Evolutionary conservation across 106 monocot genomes (phyloP).

Genomic region (Dendrobium nobile): DNA sequence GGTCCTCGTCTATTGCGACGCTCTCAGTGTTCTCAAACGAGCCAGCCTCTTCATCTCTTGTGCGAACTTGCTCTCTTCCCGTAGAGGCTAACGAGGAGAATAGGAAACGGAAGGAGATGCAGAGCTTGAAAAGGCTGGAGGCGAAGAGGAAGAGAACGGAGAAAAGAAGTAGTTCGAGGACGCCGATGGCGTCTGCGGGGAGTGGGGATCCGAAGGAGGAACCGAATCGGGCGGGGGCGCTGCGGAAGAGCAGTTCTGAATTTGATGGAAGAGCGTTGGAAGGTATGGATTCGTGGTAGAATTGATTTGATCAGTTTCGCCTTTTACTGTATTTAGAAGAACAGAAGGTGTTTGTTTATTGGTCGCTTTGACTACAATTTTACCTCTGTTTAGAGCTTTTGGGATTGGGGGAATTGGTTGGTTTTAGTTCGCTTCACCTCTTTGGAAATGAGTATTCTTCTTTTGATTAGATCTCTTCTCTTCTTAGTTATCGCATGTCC

Average conservation of each 20-base stretch:
- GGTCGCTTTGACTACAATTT: too few relatives aligned
- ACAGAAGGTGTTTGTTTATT: too few relatives aligned
- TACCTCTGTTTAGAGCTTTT: too few relatives aligned
- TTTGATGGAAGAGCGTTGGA: conserved; percentile 11
- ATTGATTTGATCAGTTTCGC: not conserved
- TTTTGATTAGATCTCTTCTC: too few relatives aligned
- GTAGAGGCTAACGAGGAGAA: conserved; percentile 41
- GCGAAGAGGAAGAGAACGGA: conserved; percentile 41
- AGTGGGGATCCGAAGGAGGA: not conserved
- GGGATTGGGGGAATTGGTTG: too few relatives aligned
- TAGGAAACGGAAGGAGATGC: conserved; percentile 46
- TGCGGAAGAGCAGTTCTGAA: conserved; percentile 30
- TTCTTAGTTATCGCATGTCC: too few relatives aligned
- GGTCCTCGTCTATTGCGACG: conserved; percentile 41
- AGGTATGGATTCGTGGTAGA: conserved; percentile 16
- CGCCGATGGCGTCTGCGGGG: not conserved
- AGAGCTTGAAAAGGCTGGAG: conserved; percentile 40
- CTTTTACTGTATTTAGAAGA: not conserved
- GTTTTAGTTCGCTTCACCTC: too few relatives aligned
- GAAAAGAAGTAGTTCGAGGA: conserved; percentile 11
- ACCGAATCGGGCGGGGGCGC: not conserved
- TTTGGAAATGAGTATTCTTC: too few relatives aligned
- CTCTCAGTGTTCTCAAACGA: conserved; percentile 16
- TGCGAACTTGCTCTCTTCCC: conserved; percentile 37
- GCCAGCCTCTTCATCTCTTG: not conserved